phyloP scores from a whole-genome alignment of 768 basidiomycete species.

The Auricularia sp. region DNA sequence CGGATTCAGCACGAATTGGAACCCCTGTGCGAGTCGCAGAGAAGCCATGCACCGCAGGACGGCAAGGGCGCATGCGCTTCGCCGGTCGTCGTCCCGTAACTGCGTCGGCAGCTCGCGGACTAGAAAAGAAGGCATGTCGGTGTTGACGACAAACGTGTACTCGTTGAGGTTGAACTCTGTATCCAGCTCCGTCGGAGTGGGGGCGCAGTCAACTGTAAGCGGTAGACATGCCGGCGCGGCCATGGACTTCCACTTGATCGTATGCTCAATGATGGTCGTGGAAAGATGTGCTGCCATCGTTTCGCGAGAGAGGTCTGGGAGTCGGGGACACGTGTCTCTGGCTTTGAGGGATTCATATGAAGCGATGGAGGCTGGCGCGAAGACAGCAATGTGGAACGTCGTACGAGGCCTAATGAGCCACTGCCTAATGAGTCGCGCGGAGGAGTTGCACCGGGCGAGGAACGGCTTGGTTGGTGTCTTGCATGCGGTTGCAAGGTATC shows the following conservation, averaged over 20 bases:
- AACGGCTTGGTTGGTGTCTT: background rate
- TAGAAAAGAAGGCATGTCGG: slow-evolving; percentile 80
- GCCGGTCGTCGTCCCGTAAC: slow-evolving; percentile 35
- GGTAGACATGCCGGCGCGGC: slow-evolving; percentile 81
- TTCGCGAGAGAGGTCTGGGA: slow-evolving; percentile 66
- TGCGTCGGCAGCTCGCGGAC: slow-evolving; percentile 24
- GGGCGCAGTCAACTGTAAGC: slow-evolving; percentile 83
- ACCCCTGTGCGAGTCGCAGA: slow-evolving; percentile 84
- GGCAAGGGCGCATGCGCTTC: slow-evolving; percentile 61
- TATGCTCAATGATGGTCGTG: slow-evolving; percentile 62
- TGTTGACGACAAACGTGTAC: slow-evolving; percentile 82
- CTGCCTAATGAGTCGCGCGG: slow-evolving; percentile 1
- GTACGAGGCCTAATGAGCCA: background rate
- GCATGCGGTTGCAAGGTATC: background rate
- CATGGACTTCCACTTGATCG: slow-evolving; percentile 87
- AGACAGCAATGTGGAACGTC: background rate
- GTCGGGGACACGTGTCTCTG: slow-evolving; percentile 45
- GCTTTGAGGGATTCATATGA: slow-evolving; percentile 52
- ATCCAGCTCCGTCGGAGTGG: slow-evolving; percentile 62
- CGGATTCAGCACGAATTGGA: slow-evolving; percentile 75
- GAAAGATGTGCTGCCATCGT: slow-evolving; percentile 83
- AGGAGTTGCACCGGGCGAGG: background rate
- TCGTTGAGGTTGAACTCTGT: slow-evolving; percentile 70
- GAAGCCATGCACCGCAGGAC: slow-evolving; percentile 93
- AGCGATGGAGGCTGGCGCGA: background rate